Base-by-base conservation (phyloP, 164 flowering plant genomes). In the Liquidambar formosana region DNA sequence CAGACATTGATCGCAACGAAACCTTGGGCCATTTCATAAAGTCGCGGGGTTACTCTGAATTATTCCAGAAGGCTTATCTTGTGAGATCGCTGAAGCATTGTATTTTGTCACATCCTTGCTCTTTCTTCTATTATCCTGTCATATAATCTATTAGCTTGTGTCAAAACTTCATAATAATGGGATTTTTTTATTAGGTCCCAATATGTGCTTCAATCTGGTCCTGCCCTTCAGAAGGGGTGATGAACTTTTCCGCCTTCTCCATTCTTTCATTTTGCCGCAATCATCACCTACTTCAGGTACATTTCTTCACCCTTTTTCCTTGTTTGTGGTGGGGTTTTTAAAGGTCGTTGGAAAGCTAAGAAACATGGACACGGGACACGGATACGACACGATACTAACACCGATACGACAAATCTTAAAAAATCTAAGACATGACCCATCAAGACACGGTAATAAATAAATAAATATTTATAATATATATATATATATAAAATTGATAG, bases 201-300 rank as follows among this genome's bases (percentile, higher is more conserved):
- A 69, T 92, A 16, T 95, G 97, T 76, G 89, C 85, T 68, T 92
- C 97, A 46, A 89, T 95, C 54, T 95, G 97, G 99, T 91, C 97
- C 12, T 89, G 93, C 79, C 81, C 97, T 72, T 78, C 96, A 23
- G 92, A 91, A 54, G 85, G 83, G 66, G 96, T 88, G 45, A 63
- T 85, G 85, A 78, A 44, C 80, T 95, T 91, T 63, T 91, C 99
- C 45, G 97, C 97, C 22, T 91, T 75, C 79, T 88, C 92, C 4
- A 82, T 95, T 67, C 94, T 95, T 70, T 88, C 99, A 19, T 92
- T 92, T 79, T 92, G 96, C 73, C 94, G 89, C 22, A 95, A 91
- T 65, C 97, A 95, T 80, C 96, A 91, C 78, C 71, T 92, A 47
- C 94, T 94, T 76, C 97, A 92, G 98, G 98, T 94, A 27, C 26